These are phyloP conservation scores for Psidium friedrichsthalianum DNA, from an alignment of 345 rosid genomes.

Conservation along the genomic window DNA sequence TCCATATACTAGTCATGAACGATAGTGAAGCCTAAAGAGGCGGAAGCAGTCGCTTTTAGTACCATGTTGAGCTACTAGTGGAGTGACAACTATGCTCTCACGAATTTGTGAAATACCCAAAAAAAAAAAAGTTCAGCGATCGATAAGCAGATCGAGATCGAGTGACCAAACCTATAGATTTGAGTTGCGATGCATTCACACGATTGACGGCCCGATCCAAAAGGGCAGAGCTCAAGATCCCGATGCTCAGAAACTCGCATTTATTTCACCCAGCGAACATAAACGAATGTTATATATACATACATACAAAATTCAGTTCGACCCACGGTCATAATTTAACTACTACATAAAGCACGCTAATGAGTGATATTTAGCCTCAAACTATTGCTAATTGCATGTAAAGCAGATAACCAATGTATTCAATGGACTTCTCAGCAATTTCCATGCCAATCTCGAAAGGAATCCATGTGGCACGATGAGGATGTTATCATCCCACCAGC, in stretches of 20 bases:
- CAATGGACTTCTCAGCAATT: neutral
- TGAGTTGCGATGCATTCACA: neutral
- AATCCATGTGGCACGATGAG: neutral
- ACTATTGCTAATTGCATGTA: neutral
- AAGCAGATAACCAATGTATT: neutral
- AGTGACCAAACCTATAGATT: neutral
- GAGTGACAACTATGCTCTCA: too few relatives aligned
- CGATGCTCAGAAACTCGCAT: too few relatives aligned
- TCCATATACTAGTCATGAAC: too few relatives aligned
- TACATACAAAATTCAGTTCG: too few relatives aligned
- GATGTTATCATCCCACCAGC: neutral
- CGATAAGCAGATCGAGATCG: neutral
- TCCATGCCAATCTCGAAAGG: neutral
- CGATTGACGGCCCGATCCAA: fast-evolving
- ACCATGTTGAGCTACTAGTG: too few relatives aligned
- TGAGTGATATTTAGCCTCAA: neutral
- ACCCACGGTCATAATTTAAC: too few relatives aligned
- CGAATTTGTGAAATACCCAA: too few relatives aligned
- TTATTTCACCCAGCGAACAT: too few relatives aligned
- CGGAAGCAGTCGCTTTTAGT: too few relatives aligned
- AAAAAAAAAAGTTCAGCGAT: too few relatives aligned
- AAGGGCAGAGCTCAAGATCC: neutral
- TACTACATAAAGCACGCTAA: neutral
- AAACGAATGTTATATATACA: too few relatives aligned
- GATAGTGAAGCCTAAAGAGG: too few relatives aligned